Evolutionary conservation across 192 early-diverging fungal species (phyloP), one percentile per base, ranked within the genome.

Genomic region (Coemansia sp.): DNA sequence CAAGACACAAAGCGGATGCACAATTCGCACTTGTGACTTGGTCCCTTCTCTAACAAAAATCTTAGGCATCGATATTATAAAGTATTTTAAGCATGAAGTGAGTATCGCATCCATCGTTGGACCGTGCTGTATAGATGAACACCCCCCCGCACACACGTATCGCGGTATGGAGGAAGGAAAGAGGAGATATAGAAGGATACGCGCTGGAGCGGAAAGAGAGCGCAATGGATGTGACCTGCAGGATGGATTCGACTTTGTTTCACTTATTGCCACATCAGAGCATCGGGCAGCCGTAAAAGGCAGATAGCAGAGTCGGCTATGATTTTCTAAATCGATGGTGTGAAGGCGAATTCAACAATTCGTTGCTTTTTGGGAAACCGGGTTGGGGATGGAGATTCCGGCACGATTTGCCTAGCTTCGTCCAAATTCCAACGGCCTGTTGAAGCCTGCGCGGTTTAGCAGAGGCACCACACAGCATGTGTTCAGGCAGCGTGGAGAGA

Each of bases 91-190:
- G 32, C 36, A 71, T 71, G 69, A 71, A 71, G 69, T 71, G 63
- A 71, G 69, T 71, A 54, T 65, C 58, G 60, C 59, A 69, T 69
- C 67, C 67, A 69, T 69, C 41, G 50, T 19, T 45, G 55, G 29
- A 49, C 33, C 49, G 13, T 25, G 9, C 23, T 34, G 56, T 52
- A 54, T 34, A 32, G 34, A 38, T 33, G 41, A 25, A 45, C 59
- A 3, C 36, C 29, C 29, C 29, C 29, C 29, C 29, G 3, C 29
- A 29, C 9, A 29, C 19, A 43, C 41, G 41, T 9, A 43, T 23
- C 10, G 42, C 42, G 17, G 42, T 13, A 45, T 2, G 15, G 42
- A 17, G 9, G 15, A 13, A 45, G 15, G 7, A 40, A 17, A 45
- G 42, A 45, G 42, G 42, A 45, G 7, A 45, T 45, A 17, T 45